Conservation (phyloP, 169 alveolate species). For the Eimeria falciformis region DNA sequence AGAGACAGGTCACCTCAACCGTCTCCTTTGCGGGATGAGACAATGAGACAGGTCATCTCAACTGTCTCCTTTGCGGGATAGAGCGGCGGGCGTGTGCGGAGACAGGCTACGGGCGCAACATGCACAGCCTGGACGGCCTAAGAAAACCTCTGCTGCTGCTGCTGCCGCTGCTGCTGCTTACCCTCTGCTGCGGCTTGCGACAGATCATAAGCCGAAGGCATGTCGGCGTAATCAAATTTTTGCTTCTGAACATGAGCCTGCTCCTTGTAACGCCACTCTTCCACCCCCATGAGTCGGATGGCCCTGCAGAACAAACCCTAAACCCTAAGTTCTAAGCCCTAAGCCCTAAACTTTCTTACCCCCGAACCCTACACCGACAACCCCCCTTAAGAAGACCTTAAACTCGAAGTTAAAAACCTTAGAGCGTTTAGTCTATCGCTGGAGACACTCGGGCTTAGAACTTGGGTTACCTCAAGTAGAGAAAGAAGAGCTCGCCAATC, state of each 20-base stretch:
- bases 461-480: constrained; percentile 14
- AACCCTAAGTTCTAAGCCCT: constrained; percentile 36
- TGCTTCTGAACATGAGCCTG: not conserved
- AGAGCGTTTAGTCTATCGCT: not conserved
- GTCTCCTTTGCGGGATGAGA: too few relatives aligned
- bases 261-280: constrained; percentile 59
- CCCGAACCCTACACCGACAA: constrained; percentile 1
- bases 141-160: constrained; percentile 50
- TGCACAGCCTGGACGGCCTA: too few relatives aligned
- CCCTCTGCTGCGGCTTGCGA: constrained; percentile 55
- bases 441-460: constrained; percentile 5
- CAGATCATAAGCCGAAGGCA: constrained; percentile 25
- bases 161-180: constrained; percentile 63
- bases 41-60: too few relatives aligned
- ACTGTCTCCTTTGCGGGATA: too few relatives aligned
- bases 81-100: too few relatives aligned
- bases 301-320: constrained; percentile 42
- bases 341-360: constrained; percentile 37
- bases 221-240: constrained; percentile 15
- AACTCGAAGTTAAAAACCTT: not conserved
- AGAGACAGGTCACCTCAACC: too few relatives aligned
- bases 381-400: not conserved
- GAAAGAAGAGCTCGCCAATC: constrained; percentile 39
- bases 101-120: too few relatives aligned
- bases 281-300: constrained; percentile 8